A percentile compares a stretch with the other conserved stretches of the same genome.
phyloP scores from a whole-genome alignment of 768 basidiomycete genomes.

The Guyanaporus albipodus region DNA sequence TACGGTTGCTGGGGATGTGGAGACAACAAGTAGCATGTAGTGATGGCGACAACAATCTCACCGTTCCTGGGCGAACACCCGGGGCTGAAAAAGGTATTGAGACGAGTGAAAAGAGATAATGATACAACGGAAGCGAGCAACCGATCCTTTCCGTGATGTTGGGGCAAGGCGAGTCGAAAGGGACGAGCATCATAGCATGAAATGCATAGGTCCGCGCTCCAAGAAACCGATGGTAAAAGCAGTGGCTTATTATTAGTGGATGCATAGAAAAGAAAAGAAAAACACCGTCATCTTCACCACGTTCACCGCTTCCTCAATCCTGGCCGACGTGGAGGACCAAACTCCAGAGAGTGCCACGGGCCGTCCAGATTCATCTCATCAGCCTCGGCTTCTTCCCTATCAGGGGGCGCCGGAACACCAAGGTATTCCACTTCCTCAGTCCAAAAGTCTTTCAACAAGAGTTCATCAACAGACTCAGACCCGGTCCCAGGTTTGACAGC shows the following conservation, averaged over 20 bases:
- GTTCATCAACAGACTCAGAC: constrained; percentile 24
- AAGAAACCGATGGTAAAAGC: constrained; percentile 6
- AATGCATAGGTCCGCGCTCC: background rate
- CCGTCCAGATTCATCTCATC: constrained; percentile 33
- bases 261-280: background rate
- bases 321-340: constrained; percentile 3
- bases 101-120: background rate
- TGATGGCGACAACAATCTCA: background rate
- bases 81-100: background rate
- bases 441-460: constrained; percentile 21
- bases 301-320: constrained; percentile 11
- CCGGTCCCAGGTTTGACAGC: constrained; percentile 6
- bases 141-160: background rate
- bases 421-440: constrained; percentile 22
- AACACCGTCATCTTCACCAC: background rate
- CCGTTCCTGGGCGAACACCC: background rate
- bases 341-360: constrained; percentile 6
- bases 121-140: constrained; percentile 2
- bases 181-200: too few species aligned
- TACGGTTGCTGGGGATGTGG: background rate
- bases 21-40: background rate
- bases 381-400: background rate
- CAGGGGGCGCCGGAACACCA: constrained; percentile 9
- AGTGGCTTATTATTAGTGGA: background rate
- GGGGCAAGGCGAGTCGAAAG: background rate